Percentiles rank a stretch among this genome's conserved stretches.
These are phyloP conservation scores for Globisporangium viniferum DNA, from an alignment of 352 stramenopile genomes.

Conservation along the genomic window DNA sequence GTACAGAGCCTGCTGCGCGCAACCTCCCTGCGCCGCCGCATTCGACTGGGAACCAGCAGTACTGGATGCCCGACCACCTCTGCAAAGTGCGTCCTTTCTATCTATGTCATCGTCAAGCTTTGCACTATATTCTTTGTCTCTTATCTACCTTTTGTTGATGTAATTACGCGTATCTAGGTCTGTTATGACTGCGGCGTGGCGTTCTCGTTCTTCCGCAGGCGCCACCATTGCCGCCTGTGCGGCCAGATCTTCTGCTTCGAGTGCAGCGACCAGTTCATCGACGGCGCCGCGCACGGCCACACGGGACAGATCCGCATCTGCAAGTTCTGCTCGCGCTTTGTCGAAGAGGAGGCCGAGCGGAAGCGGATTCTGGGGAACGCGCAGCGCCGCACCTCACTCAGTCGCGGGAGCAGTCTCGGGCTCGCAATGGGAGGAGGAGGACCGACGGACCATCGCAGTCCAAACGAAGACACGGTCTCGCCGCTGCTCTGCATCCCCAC, in stretches of 20 bases:
- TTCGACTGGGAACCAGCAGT: conserved; percentile 54
- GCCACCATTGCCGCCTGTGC: conserved; percentile 86
- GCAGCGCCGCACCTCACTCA: conserved; percentile 11
- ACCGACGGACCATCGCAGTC: not conserved
- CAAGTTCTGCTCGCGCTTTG: conserved; percentile 65
- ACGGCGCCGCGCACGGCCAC: conserved; percentile 57
- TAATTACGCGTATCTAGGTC: conserved; percentile 29
- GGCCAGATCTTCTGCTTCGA: conserved; percentile 86
- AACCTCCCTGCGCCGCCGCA: conserved; percentile 29
- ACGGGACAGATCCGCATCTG: conserved; percentile 63
- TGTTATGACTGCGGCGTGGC: conserved; percentile 77
- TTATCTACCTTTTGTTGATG: too few relatives aligned
- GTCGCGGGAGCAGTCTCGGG: conserved; percentile 11
- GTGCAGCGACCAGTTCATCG: conserved; percentile 77
- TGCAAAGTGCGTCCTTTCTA: conserved; percentile 52
- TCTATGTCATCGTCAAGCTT: too few relatives aligned
- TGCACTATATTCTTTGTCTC: too few relatives aligned
- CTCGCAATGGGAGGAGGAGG: not conserved
- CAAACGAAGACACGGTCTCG: conserved; percentile 10
- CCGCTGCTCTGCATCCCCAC: conserved; percentile 9
- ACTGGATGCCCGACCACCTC: conserved; percentile 85
- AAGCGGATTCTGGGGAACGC: conserved; percentile 24
- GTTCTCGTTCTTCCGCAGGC: conserved; percentile 80
- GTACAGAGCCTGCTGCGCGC: conserved; percentile 18
- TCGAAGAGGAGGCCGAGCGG: conserved; percentile 34